Conservation (phyloP, 257 asterid species). For the Ehretia macrophylla region DNA sequence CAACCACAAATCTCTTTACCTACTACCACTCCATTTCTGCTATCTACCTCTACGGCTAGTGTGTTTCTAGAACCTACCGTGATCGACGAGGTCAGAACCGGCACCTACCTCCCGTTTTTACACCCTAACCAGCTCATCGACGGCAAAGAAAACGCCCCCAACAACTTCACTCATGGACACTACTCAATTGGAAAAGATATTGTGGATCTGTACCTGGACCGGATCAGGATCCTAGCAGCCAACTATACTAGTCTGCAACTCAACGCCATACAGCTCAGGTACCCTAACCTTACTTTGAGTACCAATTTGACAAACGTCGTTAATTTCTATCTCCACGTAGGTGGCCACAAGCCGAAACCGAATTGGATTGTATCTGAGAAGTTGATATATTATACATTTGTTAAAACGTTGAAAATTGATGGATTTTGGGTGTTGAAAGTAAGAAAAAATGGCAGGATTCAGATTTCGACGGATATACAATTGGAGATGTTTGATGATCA, state of each 20-base stretch:
- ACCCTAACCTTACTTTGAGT: constrained; percentile 23
- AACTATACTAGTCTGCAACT: no score
- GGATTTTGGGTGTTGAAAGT: constrained; percentile 61
- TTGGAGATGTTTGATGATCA: constrained; percentile 89
- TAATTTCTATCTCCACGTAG: constrained; percentile 76
- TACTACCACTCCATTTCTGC: no score
- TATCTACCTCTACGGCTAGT: no score
- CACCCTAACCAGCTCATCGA: constrained; percentile 92
- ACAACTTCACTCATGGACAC: constrained; percentile 91
- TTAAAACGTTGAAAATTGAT: constrained; percentile 45
- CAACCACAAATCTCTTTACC: no score
- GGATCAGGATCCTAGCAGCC: constrained; percentile 87
- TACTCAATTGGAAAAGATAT: constrained; percentile 78
- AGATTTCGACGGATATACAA: constrained; percentile 82
- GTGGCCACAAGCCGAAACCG: constrained; percentile 89
- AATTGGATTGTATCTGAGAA: constrained; percentile 82
- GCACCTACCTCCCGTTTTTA: constrained; percentile 82
- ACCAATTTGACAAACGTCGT: constrained; percentile 47
- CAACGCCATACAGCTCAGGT: no score
- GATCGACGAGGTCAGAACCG: constrained; percentile 88
- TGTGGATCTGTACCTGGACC: constrained; percentile 80
- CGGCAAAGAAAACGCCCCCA: constrained; percentile 94
- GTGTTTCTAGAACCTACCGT: constrained; percentile 95
- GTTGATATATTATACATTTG: constrained; percentile 42
- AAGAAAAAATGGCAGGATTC: constrained; percentile 54